Evolutionary conservation across 805 yeast species (phyloP), one percentile per base, ranked within the genome.

Genomic region (Kuraishia hungarica): DNA sequence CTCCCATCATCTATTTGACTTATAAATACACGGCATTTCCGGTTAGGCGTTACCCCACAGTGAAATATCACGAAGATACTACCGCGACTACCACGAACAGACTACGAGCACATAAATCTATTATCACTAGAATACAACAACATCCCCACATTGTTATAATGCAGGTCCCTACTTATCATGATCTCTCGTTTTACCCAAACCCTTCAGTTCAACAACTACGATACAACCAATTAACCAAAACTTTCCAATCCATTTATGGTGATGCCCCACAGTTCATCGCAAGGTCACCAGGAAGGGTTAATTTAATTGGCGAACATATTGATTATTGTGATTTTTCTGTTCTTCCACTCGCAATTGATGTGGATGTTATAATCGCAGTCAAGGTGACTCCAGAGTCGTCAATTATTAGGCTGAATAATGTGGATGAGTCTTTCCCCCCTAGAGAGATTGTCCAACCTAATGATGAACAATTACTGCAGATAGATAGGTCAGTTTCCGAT

Each of bases 251-350:
- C 8, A 52, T 58, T 2, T 79, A 73, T 59, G 74, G 68, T 53
- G 60, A 60, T 19, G 62, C 65, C 6, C 78, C 80, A 2, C 76
- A 74, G 39, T 77, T 83, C 62, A 67, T 81, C 46, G 71, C 83
- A 22, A 73, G 90, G 53, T 80, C 87, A 17, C 91, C 92, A n/a
- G 91, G 91, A 35, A 72, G 92, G 61, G 91, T 86, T 54, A 86
- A 85, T 65, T 70, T 86, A 56, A 83, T 86, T 55, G 91, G 92
- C 43, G 91, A 86, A 60, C 92, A 86, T 64, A 81, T 86, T 55
- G 91, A 86, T 68, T 86, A 85, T 65, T 79, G 81, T 59, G 77
- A 79, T 61, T 86, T 82, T 64, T 76, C 88, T 6, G 87, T 83
- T 11, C 73, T 86, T 60, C 91, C 91, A 19, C 81, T 86, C 84